phyloP scores from a whole-genome alignment of 345 rosid species.

The Eucalyptus globulus region DNA sequence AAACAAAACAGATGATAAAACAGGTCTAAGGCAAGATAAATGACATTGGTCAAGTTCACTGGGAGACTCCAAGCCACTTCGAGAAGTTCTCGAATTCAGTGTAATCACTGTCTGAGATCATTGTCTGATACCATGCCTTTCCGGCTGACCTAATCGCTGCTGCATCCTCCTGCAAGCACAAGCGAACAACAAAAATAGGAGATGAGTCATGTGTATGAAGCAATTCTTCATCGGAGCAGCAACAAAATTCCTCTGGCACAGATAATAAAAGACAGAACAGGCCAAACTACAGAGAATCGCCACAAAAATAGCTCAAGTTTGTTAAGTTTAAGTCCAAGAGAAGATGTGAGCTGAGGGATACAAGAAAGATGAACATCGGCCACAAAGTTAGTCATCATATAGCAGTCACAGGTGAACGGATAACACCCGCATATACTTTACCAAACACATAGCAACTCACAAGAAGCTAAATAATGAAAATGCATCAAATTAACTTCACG shows the following conservation, averaged over 20 bases:
- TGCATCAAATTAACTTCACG: background rate
- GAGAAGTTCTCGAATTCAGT: slow-evolving; percentile 52
- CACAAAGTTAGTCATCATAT: background rate
- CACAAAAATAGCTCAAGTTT: background rate
- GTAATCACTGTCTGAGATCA: slow-evolving; percentile 92
- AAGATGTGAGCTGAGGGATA: background rate
- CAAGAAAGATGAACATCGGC: background rate
- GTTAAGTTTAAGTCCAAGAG: background rate
- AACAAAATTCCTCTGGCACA: background rate
- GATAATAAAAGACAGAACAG: background rate
- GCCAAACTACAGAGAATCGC: background rate
- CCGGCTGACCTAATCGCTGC: slow-evolving; percentile 68
- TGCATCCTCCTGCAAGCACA: slow-evolving; percentile 61
- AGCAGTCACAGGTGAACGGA: background rate
- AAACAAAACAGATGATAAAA: background rate
- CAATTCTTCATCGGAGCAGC: background rate
- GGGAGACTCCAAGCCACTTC: slow-evolving; percentile 34
- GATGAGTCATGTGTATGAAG: background rate
- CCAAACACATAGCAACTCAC: background rate
- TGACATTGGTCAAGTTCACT: slow-evolving; percentile 1
- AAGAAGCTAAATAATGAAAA: background rate
- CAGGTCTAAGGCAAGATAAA: background rate
- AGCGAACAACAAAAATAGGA: background rate
- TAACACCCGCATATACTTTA: background rate
- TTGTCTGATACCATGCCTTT: slow-evolving; percentile 85